Evolutionary conservation across 2,329 filamentous ascomycete species (phyloP).

Genomic region (Hysterium pulicare): DNA sequence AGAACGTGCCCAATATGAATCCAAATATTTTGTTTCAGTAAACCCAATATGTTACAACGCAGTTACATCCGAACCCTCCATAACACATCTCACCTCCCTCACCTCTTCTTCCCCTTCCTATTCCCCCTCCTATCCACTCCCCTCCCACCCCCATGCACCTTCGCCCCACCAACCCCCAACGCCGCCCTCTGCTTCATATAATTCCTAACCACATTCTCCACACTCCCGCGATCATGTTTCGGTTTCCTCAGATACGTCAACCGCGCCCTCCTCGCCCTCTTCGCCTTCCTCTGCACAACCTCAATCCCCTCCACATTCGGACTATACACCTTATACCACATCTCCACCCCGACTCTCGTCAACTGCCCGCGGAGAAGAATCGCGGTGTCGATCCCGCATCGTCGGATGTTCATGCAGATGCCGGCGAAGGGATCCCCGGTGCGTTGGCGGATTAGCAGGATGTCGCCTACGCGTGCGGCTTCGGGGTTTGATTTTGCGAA

Average conservation of each 20-base stretch:
- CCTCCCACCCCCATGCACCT: too few species aligned
- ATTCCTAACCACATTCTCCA: conserved; percentile 36
- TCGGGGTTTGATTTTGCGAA: conserved; percentile 77
- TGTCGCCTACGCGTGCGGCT: conserved; percentile 78
- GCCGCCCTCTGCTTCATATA: conserved; percentile 37
- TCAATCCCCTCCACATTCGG: conserved; percentile 88
- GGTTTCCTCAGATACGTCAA: conserved; percentile 78
- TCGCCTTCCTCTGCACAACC: conserved; percentile 80
- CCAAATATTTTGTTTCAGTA: too few species aligned
- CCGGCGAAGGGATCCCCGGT: conserved; percentile 87
- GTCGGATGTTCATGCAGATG: conserved; percentile 80
- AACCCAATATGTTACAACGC: too few species aligned
- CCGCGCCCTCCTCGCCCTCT: conserved; percentile 80
- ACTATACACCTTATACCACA: conserved; percentile 95
- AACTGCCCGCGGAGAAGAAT: conserved; percentile 83
- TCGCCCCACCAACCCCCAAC: conserved; percentile 26
- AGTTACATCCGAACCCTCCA: neutral
- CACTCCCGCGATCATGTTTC: conserved; percentile 37
- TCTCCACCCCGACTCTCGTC: conserved; percentile 84
- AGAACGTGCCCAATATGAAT: too few species aligned
- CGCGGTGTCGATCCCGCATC: conserved; percentile 80
- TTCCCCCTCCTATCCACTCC: conserved; percentile 4
- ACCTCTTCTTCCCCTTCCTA: conserved; percentile 3
- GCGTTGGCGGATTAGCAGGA: conserved; percentile 82
- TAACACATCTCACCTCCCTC: neutral